Percentiles rank a stretch among this genome's conserved stretches.
phyloP scores from a whole-genome alignment of 371 early-diverging fungal species.

The Mortierella sp. region DNA sequence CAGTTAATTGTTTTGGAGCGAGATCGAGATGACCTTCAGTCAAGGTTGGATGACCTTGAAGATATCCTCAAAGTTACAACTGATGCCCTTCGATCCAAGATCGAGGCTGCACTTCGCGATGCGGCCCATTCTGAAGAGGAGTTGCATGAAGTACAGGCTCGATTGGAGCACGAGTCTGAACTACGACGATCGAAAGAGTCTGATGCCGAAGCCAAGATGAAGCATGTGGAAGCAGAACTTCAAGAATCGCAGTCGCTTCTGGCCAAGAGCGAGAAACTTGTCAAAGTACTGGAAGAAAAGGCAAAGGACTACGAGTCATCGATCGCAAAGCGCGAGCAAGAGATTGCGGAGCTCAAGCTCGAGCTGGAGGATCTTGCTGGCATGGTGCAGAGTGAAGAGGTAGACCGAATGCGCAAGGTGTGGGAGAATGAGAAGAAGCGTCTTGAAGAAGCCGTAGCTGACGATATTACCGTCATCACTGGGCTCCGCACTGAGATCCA shows the following conservation, averaged over 20 bases:
- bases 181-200: constrained; percentile 27
- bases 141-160: constrained; percentile 34
- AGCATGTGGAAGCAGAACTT: constrained; percentile 33
- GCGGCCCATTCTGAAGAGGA: constrained; percentile 27
- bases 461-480: constrained; percentile 42
- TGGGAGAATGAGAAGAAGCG: constrained; percentile 72
- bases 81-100: constrained; percentile 34
- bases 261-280: constrained; percentile 39
- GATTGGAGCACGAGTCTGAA: constrained; percentile 37
- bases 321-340: constrained; percentile 61
- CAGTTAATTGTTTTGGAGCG: constrained; percentile 23
- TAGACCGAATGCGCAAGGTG: constrained; percentile 56
- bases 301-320: constrained; percentile 63
- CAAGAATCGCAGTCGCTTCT: constrained; percentile 23
- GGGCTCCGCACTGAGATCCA: constrained; percentile 57
- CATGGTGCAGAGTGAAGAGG: constrained; percentile 46
- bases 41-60: constrained; percentile 36
- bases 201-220: constrained; percentile 38
- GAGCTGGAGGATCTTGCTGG: constrained; percentile 64
- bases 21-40: constrained; percentile 42
- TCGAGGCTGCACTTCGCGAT: constrained; percentile 39
- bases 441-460: constrained; percentile 60
- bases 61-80: constrained; percentile 32
- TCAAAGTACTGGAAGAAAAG: constrained; percentile 58
- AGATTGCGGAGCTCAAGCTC: constrained; percentile 29